Evolutionary conservation across 176 grass and related monocot species (phyloP).

Genomic region (Ensete glaucum): DNA sequence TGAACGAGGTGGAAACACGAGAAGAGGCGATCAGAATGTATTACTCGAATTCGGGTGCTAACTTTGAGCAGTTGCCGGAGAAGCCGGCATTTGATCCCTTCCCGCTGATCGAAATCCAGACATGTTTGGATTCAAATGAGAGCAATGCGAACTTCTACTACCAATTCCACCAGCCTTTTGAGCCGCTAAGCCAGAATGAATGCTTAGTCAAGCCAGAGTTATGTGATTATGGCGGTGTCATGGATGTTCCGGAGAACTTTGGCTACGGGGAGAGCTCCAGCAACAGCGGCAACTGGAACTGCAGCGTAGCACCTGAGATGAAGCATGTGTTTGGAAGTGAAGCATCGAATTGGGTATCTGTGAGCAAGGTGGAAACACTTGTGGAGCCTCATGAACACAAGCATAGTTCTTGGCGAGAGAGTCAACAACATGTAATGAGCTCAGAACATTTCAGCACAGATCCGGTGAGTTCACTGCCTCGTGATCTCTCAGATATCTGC

Average conservation of each 20-base stretch:
- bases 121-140: background rate
- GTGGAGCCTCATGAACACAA: slow-evolving; percentile 46
- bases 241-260: background rate
- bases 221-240: background rate
- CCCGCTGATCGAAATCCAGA: background rate
- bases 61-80: background rate
- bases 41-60: no score
- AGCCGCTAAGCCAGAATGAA: background rate
- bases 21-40: background rate
- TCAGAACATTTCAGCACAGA: background rate
- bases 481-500: slow-evolving; percentile 29
- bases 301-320: background rate
- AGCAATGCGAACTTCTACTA: background rate
- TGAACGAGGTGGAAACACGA: background rate
- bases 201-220: background rate
- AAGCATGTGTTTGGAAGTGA: slow-evolving; percentile 28
- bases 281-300: slow-evolving; percentile 16
- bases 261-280: slow-evolving; percentile 7
- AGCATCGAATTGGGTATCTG: slow-evolving; percentile 51
- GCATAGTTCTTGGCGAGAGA: slow-evolving; percentile 39
- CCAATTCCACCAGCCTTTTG: background rate
- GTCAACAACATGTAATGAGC: slow-evolving; percentile 24
- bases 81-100: background rate
- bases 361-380: slow-evolving; percentile 40
- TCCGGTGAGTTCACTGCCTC: background rate